Evolutionary conservation across 106 monocot species (phyloP).

Genomic region (Platanthera zijinensis): DNA sequence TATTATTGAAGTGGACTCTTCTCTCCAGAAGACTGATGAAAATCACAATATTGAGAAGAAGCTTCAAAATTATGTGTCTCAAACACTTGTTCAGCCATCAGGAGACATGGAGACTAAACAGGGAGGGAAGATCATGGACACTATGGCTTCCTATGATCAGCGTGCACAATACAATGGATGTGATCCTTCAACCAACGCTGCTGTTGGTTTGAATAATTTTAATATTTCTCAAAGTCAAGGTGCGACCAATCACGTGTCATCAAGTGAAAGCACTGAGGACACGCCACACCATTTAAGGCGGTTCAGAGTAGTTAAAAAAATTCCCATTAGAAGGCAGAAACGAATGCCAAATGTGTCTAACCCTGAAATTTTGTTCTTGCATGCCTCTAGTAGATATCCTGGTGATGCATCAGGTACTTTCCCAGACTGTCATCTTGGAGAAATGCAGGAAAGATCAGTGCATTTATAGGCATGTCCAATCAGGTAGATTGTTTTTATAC

Average conservation of each 20-base stretch:
- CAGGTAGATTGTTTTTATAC: neutral
- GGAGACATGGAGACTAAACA: no score
- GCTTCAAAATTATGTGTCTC: neutral
- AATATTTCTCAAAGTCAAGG: neutral
- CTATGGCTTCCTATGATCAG: no score
- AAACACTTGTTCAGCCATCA: no score
- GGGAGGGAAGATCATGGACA: no score
- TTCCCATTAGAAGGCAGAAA: neutral
- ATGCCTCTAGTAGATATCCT: neutral
- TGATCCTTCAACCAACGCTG: neutral
- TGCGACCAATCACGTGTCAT: neutral
- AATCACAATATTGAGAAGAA: neutral
- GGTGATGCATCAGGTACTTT: neutral
- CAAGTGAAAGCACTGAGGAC: conserved; percentile 2
- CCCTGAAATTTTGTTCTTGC: neutral
- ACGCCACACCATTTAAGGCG: neutral
- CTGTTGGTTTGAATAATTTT: neutral
- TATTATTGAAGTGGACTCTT: neutral
- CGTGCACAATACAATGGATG: no score
- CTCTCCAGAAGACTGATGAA: neutral
- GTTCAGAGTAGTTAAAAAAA: neutral
- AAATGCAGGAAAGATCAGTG: neutral
- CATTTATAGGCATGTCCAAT: neutral
- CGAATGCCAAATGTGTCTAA: no score
- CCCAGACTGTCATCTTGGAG: neutral